A percentile compares a stretch with the other conserved stretches of the same genome.
Evolutionary conservation across 192 early-diverging fungal species (phyloP).

Genomic region (Pilaira anomala): DNA sequence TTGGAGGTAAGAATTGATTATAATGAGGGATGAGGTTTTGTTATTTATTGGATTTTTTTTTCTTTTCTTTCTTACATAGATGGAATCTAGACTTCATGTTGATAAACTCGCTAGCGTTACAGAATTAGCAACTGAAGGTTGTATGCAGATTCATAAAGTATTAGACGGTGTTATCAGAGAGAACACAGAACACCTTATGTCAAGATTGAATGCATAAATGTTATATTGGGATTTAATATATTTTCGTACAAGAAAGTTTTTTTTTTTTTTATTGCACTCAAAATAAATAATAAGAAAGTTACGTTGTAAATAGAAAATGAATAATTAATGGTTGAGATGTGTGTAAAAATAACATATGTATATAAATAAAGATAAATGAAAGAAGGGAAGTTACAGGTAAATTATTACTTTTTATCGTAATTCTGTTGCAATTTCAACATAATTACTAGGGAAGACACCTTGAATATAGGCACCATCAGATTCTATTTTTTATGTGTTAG

Average conservation of each 20-base stretch:
- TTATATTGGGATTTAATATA: too few species aligned
- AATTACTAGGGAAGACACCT: conserved; percentile 79
- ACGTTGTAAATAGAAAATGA: too few species aligned
- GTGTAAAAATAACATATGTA: too few species aligned
- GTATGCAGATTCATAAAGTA: conserved; percentile 57
- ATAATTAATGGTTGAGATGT: too few species aligned
- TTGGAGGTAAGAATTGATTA: conserved; percentile 51
- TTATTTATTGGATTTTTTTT: neutral
- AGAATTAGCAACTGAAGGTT: conserved; percentile 65
- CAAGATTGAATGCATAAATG: conserved; percentile 28
- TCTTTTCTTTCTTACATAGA: conserved; percentile 37
- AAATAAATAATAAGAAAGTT: too few species aligned
- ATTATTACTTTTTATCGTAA: neutral
- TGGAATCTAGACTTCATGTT: conserved; percentile 87
- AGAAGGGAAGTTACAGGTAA: too few species aligned
- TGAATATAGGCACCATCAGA: conserved; percentile 43
- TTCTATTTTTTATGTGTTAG: conserved; percentile 14
- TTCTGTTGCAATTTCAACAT: conserved; percentile 44
- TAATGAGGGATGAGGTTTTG: neutral
- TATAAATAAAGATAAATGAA: too few species aligned
- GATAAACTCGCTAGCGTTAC: conserved; percentile 68
- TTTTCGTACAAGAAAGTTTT: too few species aligned
- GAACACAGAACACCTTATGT: conserved; percentile 43
- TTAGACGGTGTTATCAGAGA: conserved; percentile 62
- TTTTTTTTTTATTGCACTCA: too few species aligned